Evolutionary conservation across 225 moss, liverwort and hornwort species (phyloP).

Genomic region (Polytrichum commune): DNA sequence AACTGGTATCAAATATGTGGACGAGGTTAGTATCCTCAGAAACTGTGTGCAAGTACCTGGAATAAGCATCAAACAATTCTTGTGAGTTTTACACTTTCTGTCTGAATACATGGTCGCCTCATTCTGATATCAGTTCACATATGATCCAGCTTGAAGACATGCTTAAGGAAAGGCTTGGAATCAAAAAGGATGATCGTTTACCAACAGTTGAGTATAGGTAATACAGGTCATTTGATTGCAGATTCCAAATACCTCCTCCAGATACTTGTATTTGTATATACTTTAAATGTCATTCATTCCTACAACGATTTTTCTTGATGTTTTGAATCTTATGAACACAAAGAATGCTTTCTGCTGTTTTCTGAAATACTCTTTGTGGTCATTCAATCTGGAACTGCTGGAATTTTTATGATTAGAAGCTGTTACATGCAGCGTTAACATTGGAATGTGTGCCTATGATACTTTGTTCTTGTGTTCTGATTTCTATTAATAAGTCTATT

Average conservation of each 20-base stretch:
- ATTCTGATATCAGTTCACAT: background rate
- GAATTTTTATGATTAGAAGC: background rate
- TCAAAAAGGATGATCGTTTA: slow-evolving; percentile 69
- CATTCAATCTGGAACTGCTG: background rate
- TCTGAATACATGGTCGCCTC: background rate
- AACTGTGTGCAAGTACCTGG: too few relatives aligned
- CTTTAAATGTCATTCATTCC: too few relatives aligned
- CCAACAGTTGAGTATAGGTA: slow-evolving; percentile 51
- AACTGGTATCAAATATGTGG: slow-evolving; percentile 87
- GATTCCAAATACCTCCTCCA: too few relatives aligned
- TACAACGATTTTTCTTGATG: too few relatives aligned
- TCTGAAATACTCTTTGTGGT: too few relatives aligned
- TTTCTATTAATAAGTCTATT: too few relatives aligned
- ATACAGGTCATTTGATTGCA: background rate
- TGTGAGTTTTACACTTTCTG: background rate
- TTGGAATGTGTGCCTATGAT: too few relatives aligned
- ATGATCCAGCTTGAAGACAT: slow-evolving; percentile 75
- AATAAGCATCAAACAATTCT: too few relatives aligned
- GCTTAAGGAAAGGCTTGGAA: slow-evolving; percentile 69
- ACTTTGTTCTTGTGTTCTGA: too few relatives aligned
- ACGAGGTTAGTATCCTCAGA: slow-evolving; percentile 59
- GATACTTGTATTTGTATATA: too few relatives aligned
- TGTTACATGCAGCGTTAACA: too few relatives aligned
- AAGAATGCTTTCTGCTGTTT: background rate
- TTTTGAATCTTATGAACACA: too few relatives aligned